Conservation (phyloP, 78 protist species). For the Bodo saltans region DNA sequence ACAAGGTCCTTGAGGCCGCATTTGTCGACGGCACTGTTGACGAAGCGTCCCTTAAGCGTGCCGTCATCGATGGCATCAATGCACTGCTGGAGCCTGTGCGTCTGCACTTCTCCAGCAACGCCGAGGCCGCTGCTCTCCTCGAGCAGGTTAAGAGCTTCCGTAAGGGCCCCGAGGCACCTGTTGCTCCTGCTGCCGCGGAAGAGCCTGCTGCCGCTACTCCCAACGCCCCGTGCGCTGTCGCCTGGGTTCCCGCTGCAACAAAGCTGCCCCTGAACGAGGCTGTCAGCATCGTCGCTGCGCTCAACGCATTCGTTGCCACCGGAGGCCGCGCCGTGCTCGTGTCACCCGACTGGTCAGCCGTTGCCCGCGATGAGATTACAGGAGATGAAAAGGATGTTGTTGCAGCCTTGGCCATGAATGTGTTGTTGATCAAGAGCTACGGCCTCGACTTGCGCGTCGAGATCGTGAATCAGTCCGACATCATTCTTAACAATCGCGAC, state of each 20-base stretch:
- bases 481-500: not conserved
- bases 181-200: not conserved
- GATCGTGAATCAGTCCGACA: not conserved
- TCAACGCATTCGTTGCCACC: not conserved
- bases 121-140: constrained; percentile 62
- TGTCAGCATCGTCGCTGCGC: not conserved
- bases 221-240: not conserved
- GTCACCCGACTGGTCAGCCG: constrained; percentile 34
- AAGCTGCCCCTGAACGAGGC: not conserved
- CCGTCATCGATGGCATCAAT: not conserved
- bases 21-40: not conserved
- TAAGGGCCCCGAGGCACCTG: not conserved
- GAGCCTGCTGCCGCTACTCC: not conserved
- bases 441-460: not conserved
- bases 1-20: not conserved
- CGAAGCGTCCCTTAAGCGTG: not conserved
- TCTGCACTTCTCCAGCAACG: constrained; percentile 62
- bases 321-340: not conserved
- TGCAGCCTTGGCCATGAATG: not conserved
- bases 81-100: constrained; percentile 75
- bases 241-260: not conserved
- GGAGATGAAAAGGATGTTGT: not conserved
- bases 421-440: not conserved
- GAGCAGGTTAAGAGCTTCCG: constrained; percentile 52
- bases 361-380: not conserved